Evolutionary conservation across 371 early-diverging fungal genomes (phyloP), one percentile per base, ranked within the genome.

Genomic region (Lichtheimia ramosa): DNA sequence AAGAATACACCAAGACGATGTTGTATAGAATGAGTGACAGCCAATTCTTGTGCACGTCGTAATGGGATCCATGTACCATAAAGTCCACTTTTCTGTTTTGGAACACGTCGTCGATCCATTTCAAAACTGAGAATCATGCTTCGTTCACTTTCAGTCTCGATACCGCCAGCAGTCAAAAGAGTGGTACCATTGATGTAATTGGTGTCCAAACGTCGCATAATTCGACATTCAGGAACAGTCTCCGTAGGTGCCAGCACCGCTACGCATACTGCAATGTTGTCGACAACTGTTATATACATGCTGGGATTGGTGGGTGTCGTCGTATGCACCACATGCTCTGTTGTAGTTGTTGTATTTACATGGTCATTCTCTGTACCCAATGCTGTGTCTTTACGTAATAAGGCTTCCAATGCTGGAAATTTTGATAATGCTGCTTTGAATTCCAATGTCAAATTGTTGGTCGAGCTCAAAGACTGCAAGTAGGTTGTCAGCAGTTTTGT

Each of bases 51-150:
- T 1, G 94, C 96, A 13, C 96, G 87, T 1, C 85, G 77, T 20
- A 96, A 72, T 2, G 96, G 96, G 48, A 96, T 91, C 96, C 96
- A 96, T 0, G 94, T 94, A 21, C 96, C 94, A 60, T 85, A 88
- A 24, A 95, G 67, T 42, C 78, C 74, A 43, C 88, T 87, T 28
- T 83, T 87, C 42, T 83, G 82, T 57, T 87, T 84, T 3, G 91
- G 86, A 66, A 88, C 83, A 39, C 93, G 89, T 28, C 90, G 83
- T 39, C 92, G 82, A 23, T 88, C 88, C 54, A 92, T 85, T 58
- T 96, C 94, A 64, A 96, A 83, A 54, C 91, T 91, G 28, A 96
- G 78, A 16, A 94, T 87, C 61, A 94, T 91, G 64, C 89, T 90
- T 8, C 91, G 86, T 63, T 96, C 95, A 41, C 88, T 84, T 54